phyloP scores from a whole-genome alignment of 768 basidiomycete species.

The Pilatotrama ljubarskyi region DNA sequence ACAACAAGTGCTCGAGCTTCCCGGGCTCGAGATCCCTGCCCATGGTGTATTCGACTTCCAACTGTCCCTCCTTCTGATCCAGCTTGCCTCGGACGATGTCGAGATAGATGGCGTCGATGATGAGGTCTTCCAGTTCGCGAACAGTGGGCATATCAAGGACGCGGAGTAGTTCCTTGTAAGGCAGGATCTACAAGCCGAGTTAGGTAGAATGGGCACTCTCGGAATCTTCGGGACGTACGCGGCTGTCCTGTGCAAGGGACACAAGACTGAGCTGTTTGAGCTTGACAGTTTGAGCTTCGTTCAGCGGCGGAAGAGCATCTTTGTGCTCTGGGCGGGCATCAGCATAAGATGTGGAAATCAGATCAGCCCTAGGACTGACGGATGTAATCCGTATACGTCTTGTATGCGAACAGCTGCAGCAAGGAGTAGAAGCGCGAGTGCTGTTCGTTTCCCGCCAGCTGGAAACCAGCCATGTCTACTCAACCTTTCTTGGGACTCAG shows the following conservation, averaged over 20 bases:
- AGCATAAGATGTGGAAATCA: neutral
- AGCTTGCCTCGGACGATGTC: slow-evolving; percentile 88
- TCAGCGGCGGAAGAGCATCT: slow-evolving; percentile 64
- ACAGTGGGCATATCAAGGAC: slow-evolving; percentile 75
- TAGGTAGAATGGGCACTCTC: neutral
- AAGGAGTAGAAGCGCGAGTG: slow-evolving; percentile 61
- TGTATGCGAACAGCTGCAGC: slow-evolving; percentile 87
- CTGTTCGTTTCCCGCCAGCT: slow-evolving; percentile 72
- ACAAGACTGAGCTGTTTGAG: slow-evolving; percentile 93
- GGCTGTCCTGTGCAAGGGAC: slow-evolving; percentile 71
- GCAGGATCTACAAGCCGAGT: slow-evolving; percentile 58
- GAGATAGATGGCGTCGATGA: slow-evolving; percentile 95
- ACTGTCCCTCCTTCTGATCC: slow-evolving; percentile 86
- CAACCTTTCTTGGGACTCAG: neutral
- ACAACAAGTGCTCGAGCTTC: slow-evolving; percentile 58
- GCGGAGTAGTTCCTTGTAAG: slow-evolving; percentile 72
- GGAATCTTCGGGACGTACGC: slow-evolving; percentile 51
- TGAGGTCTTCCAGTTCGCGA: slow-evolving; percentile 91
- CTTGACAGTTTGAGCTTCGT: slow-evolving; percentile 75
- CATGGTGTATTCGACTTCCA: slow-evolving; percentile 92
- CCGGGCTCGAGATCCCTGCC: slow-evolving; percentile 88
- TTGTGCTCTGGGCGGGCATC: slow-evolving; percentile 54
- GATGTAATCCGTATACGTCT: slow-evolving; percentile 81
- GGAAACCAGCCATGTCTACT: neutral
- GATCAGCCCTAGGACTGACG: slow-evolving; percentile 35